These are phyloP conservation scores for Spongospora subterranea DNA, from an alignment of 208 protist genomes.

Conservation along the genomic window DNA sequence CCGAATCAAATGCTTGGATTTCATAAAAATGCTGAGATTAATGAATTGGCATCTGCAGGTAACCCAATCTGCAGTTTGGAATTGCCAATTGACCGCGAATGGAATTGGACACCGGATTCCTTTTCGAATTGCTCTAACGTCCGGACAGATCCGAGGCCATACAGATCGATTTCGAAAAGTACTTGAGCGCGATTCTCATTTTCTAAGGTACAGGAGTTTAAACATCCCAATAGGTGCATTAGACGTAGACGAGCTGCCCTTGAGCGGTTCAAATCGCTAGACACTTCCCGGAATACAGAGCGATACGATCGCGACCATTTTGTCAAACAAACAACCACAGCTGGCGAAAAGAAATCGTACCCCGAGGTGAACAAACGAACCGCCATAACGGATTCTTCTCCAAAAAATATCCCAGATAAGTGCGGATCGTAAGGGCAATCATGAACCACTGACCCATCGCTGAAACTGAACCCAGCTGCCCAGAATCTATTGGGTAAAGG, in stretches of 20 bases:
- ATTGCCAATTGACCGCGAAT: not conserved
- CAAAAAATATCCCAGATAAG: slow-evolving; percentile 52
- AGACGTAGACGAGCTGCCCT: not conserved
- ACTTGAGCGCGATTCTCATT: not conserved
- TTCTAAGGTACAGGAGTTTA: not conserved
- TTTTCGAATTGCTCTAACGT: not conserved
- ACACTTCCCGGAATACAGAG: not conserved
- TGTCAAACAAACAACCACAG: not conserved
- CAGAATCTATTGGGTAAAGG: slow-evolving; percentile 52
- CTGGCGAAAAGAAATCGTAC: slow-evolving; percentile 50
- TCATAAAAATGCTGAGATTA: not conserved
- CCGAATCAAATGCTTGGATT: too few relatives aligned
- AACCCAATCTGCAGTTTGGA: not conserved
- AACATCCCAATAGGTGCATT: not conserved
- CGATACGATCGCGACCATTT: slow-evolving; percentile 39
- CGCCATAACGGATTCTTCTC: slow-evolving; percentile 61
- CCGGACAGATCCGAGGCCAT: not conserved
- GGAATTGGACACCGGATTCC: not conserved
- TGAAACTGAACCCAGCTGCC: slow-evolving; percentile 64
- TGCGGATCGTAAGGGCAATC: slow-evolving; percentile 56
- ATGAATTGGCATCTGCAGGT: not conserved
- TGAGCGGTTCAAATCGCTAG: not conserved
- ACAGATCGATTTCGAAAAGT: not conserved
- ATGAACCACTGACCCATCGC: not conserved
- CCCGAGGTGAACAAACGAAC: slow-evolving; percentile 54